phyloP scores from a whole-genome alignment of 176 grass and related monocot species.

The Aegilops longissima region DNA sequence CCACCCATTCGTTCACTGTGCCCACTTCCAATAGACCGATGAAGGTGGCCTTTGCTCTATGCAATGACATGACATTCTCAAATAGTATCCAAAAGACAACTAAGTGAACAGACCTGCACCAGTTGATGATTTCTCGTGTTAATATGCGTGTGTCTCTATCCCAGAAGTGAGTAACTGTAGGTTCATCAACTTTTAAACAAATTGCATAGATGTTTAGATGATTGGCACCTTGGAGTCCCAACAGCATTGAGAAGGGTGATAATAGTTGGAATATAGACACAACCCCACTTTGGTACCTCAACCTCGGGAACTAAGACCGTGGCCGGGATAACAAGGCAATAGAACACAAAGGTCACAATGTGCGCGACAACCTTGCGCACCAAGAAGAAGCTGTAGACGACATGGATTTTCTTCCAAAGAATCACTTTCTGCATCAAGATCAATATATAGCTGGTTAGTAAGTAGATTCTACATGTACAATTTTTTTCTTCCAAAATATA shows the following conservation, averaged over 20 bases:
- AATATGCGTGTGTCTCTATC: not conserved
- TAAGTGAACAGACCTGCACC: constrained; percentile 60
- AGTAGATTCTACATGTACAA: too few species aligned
- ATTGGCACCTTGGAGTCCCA: constrained; percentile 59
- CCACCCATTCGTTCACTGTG: constrained; percentile 76
- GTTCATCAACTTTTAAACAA: not conserved
- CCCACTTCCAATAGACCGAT: constrained; percentile 63
- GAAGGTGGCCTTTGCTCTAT: constrained; percentile 73
- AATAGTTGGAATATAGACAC: constrained; percentile 58
- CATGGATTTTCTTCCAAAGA: constrained; percentile 67
- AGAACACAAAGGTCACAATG: constrained; percentile 70
- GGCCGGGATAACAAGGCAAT: constrained; percentile 66
- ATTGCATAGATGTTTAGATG: not conserved
- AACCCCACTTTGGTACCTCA: constrained; percentile 72
- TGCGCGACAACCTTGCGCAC: constrained; percentile 66
- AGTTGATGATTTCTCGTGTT: not conserved
- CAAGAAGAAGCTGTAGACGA: constrained; percentile 73
- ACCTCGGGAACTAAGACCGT: constrained; percentile 68
- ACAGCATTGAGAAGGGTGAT: constrained; percentile 67
- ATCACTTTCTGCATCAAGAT: constrained; percentile 60
- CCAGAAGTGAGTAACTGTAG: not conserved
- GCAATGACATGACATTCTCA: constrained; percentile 82
- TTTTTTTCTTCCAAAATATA: too few species aligned
- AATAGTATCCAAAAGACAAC: constrained; percentile 73
- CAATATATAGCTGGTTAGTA: constrained; percentile 13